phyloP scores from a whole-genome alignment of 305 asterid species.

The Rubia balearica region DNA sequence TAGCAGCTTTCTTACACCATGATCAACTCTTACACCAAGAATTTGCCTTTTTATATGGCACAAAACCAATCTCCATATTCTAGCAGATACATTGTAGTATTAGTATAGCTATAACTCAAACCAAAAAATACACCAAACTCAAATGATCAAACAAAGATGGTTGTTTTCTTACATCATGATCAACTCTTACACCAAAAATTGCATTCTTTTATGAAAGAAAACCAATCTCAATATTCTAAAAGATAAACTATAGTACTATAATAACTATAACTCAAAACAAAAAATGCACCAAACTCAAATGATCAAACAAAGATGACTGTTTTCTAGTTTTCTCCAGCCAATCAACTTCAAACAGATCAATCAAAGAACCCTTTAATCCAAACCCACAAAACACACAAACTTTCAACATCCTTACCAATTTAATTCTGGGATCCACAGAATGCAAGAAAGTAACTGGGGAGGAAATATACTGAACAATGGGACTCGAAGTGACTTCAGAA shows the following conservation, averaged over 20 bases:
- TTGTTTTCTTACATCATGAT: background rate
- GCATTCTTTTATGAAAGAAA: background rate
- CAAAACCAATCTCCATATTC: background rate
- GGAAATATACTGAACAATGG: slow-evolving; percentile 93
- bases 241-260: background rate
- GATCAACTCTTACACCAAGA: background rate
- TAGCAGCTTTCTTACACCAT: background rate
- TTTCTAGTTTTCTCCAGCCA: background rate
- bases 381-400: background rate
- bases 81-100: background rate
- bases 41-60: background rate
- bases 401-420: slow-evolving; percentile 46
- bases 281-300: background rate
- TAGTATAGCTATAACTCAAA: background rate
- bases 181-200: background rate
- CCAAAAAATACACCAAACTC: background rate
- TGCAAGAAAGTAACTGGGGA: slow-evolving; percentile 93
- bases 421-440: slow-evolving; percentile 82
- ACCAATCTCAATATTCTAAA: background rate
- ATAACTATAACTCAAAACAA: background rate
- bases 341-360: background rate
- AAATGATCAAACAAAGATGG: background rate
- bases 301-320: background rate
- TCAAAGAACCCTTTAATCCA: background rate
- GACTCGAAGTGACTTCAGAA: slow-evolving; percentile 88